Evolutionary conservation across 305 asterid genomes (phyloP).

Genomic region (Fraxinus ornus): DNA sequence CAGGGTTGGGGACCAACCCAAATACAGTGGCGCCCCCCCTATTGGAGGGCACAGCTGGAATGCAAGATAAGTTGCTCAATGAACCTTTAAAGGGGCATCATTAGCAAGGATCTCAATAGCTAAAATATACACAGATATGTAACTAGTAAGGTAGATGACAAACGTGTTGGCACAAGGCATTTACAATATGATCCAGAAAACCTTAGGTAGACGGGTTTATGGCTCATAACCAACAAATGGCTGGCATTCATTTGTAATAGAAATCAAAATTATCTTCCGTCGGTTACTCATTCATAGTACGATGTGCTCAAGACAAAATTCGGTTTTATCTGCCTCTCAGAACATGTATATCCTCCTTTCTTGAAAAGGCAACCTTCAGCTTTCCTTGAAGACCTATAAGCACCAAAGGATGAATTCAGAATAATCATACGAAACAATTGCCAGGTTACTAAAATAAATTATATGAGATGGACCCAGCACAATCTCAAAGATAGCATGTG

Average conservation of each 20-base stretch:
- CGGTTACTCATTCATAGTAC: background rate
- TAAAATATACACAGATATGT: conserved; percentile 53
- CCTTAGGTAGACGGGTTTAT: conserved; percentile 13
- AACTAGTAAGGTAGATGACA: conserved; percentile 37
- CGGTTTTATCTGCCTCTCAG: conserved; percentile 23
- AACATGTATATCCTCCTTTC: conserved; percentile 25
- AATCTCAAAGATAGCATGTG: background rate
- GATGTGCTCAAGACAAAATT: conserved; percentile 24
- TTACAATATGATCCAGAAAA: conserved; percentile 33
- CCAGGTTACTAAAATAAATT: background rate
- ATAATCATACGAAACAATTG: background rate
- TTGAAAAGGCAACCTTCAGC: conserved; percentile 11
- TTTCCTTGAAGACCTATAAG: conserved; percentile 29
- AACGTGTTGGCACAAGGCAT: conserved; percentile 31
- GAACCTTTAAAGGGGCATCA: conserved; percentile 19
- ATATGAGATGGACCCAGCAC: background rate
- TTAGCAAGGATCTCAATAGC: conserved; percentile 36
- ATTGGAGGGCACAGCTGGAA: conserved; percentile 17
- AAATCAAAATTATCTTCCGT: conserved; percentile 24
- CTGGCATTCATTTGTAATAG: conserved; percentile 17
- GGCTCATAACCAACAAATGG: conserved; percentile 28
- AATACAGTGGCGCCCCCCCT: too few species aligned
- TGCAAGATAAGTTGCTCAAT: conserved; percentile 14
- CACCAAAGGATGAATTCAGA: conserved; percentile 6
- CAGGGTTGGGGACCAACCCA: too few species aligned